These are phyloP conservation scores for Hyaloscypha variabilis DNA, from an alignment of 495 filamentous ascomycete genomes.

Conservation along the genomic window DNA sequence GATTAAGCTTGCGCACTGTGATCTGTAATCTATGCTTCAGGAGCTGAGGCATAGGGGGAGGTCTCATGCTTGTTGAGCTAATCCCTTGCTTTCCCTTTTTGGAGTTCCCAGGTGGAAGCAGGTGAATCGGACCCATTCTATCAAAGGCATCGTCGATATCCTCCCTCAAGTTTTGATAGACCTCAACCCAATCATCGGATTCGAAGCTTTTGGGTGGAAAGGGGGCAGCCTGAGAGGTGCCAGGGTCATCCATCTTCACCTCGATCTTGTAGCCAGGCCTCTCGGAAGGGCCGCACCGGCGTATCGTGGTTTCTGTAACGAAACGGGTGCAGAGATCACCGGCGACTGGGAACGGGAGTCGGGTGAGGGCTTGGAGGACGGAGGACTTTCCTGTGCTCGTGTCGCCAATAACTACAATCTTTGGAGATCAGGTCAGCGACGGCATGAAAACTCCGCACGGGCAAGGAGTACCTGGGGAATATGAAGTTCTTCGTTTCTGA, in stretches of 20 bases:
- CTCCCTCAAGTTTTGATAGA: conserved; percentile 34
- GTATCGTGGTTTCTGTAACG: conserved; percentile 58
- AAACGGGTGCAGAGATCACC: conserved; percentile 59
- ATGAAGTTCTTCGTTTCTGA: conserved; percentile 19
- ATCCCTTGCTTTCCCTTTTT: conserved; percentile 6
- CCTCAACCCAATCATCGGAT: conserved; percentile 30
- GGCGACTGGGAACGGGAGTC: conserved; percentile 51
- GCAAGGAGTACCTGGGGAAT: conserved; percentile 19
- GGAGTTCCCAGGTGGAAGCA: conserved; percentile 34
- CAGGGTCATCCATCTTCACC: conserved; percentile 28
- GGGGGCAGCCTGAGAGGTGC: conserved; percentile 9
- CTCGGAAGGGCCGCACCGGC: conserved; percentile 33
- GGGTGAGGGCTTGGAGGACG: conserved; percentile 52
- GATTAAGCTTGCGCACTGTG: conserved; percentile 10
- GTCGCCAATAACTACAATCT: conserved; percentile 66
- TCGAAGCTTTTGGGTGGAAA: conserved; percentile 37
- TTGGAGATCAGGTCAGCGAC: conserved; percentile 48
- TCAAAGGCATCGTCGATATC: conserved; percentile 34
- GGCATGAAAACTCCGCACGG: not conserved
- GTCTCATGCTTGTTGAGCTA: conserved; percentile 9
- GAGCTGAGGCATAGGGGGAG: conserved; percentile 17
- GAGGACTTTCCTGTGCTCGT: conserved; percentile 59
- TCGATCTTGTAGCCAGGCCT: conserved; percentile 31
- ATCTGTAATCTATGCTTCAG: conserved; percentile 23
- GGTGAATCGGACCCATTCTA: conserved; percentile 39